These are phyloP conservation scores for Aquilaria sinensis DNA, from an alignment of 345 rosid species.

Conservation along the genomic window DNA sequence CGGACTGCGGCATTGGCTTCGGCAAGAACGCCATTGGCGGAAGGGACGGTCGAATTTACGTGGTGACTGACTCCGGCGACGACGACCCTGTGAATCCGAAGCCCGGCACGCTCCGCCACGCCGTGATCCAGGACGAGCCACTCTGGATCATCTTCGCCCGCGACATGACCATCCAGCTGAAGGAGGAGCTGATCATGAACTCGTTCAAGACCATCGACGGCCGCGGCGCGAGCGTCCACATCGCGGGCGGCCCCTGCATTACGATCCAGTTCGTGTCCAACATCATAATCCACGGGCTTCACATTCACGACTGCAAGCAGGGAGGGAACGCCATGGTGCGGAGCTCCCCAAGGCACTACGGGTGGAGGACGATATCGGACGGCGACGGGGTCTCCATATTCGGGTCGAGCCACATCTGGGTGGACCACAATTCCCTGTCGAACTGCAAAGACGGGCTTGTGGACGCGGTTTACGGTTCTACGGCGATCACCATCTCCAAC, in stretches of 20 bases:
- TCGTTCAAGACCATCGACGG: constrained; percentile 83
- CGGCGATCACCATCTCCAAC: constrained; percentile 71
- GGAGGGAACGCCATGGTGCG: constrained; percentile 80
- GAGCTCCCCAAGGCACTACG: constrained; percentile 58
- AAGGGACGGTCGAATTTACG: constrained; percentile 61
- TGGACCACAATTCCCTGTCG: constrained; percentile 69
- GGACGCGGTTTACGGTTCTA: constrained; percentile 72
- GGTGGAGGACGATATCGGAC: constrained; percentile 67
- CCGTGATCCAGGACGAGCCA: constrained; percentile 65
- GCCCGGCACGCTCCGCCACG: constrained; percentile 66
- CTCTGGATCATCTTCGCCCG: constrained; percentile 68
- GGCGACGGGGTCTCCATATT: constrained; percentile 81
- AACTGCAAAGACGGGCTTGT: constrained; percentile 67
- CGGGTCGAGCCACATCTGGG: constrained; percentile 81
- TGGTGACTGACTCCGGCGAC: constrained; percentile 52
- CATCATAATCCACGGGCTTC: constrained; percentile 63
- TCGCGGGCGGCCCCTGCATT: constrained; percentile 82
- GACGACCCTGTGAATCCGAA: constrained; percentile 63
- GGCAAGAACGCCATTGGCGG: constrained; percentile 79
- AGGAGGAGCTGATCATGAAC: constrained; percentile 79
- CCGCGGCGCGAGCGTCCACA: constrained; percentile 73
- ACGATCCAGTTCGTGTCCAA: constrained; percentile 70
- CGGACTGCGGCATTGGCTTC: constrained; percentile 75
- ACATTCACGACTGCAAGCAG: constrained; percentile 77
- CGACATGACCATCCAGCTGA: constrained; percentile 70